These are phyloP conservation scores for Hibiscus mutabilis DNA, from an alignment of 345 rosid species.

Conservation along the genomic window DNA sequence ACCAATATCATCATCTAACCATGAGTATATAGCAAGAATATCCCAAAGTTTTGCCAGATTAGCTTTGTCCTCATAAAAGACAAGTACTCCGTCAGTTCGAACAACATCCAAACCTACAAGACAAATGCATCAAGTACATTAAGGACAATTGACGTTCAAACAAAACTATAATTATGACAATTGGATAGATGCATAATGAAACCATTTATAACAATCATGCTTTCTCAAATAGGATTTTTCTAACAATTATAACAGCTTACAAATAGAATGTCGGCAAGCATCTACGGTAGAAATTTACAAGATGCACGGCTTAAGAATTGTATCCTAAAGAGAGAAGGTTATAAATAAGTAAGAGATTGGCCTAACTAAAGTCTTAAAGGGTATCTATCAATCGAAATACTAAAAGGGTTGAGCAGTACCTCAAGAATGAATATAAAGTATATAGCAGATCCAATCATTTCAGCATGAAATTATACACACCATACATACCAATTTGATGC, in stretches of 20 bases:
- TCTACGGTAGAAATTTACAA: neutral
- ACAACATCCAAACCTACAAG: constrained; percentile 85
- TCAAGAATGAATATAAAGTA: neutral
- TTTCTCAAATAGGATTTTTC: neutral
- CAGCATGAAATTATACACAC: constrained; percentile 13
- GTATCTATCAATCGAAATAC: neutral
- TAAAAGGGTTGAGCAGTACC: neutral
- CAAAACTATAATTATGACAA: neutral
- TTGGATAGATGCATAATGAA: neutral
- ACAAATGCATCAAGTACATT: constrained; percentile 11
- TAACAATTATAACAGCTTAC: neutral
- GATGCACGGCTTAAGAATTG: neutral
- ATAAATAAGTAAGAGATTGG: neutral
- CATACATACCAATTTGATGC: constrained; percentile 79
- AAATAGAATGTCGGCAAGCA: neutral
- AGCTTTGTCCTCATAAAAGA: constrained; percentile 58
- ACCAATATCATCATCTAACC: constrained; percentile 86
- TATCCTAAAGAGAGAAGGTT: neutral
- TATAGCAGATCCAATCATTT: neutral
- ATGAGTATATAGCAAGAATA: constrained; percentile 72
- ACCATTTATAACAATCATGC: neutral
- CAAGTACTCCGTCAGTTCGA: constrained; percentile 79
- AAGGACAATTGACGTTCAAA: constrained; percentile 3
- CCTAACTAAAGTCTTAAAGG: neutral
- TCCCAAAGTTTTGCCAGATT: constrained; percentile 89